These are phyloP conservation scores for Lobulomyces angularis DNA, from an alignment of 192 early-diverging fungal genomes.

Conservation along the genomic window DNA sequence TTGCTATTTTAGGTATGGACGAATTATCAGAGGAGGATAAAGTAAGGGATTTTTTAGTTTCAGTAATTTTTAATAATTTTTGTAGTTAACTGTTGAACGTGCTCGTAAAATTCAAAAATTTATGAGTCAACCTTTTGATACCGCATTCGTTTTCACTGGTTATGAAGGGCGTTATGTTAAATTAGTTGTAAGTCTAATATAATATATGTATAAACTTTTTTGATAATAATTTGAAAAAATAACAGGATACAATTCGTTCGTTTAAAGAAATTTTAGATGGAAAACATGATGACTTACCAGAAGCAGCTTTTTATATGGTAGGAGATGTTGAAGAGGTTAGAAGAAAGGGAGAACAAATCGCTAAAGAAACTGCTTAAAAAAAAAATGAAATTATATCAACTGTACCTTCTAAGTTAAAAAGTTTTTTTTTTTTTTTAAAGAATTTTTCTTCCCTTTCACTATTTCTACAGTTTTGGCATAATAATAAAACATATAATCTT, in stretches of 20 bases:
- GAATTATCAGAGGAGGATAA: conserved; percentile 98
- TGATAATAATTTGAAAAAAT: conserved; percentile 7
- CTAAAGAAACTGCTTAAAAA: conserved; percentile 37
- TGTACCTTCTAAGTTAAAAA: too few relatives aligned
- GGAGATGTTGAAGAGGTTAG: conserved; percentile 91
- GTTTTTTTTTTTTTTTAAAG: too few relatives aligned
- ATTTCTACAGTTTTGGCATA: too few relatives aligned
- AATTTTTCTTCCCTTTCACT: too few relatives aligned
- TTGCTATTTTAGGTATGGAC: conserved; percentile 99
- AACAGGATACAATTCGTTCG: conserved; percentile 89
- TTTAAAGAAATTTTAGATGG: conserved; percentile 96
- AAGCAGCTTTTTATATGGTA: conserved; percentile 98
- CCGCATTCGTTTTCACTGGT: conserved; percentile 95
- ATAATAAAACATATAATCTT: too few relatives aligned
- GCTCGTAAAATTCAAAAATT: conserved; percentile 96
- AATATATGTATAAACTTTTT: not conserved
- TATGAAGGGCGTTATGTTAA: conserved; percentile 88
- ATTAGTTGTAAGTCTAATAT: conserved; percentile 18
- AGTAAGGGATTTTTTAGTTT: too few relatives aligned
- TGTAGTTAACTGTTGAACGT: conserved; percentile 81
- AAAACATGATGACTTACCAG: conserved; percentile 90
- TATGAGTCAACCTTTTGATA: conserved; percentile 97
- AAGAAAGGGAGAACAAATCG: conserved; percentile 77
- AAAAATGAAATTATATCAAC: too few relatives aligned
- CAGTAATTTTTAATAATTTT: not conserved